These are phyloP conservation scores for Nothophaeocryptopus gaeumannii DNA, from an alignment of 2,329 filamentous ascomycete genomes.

Conservation along the genomic window DNA sequence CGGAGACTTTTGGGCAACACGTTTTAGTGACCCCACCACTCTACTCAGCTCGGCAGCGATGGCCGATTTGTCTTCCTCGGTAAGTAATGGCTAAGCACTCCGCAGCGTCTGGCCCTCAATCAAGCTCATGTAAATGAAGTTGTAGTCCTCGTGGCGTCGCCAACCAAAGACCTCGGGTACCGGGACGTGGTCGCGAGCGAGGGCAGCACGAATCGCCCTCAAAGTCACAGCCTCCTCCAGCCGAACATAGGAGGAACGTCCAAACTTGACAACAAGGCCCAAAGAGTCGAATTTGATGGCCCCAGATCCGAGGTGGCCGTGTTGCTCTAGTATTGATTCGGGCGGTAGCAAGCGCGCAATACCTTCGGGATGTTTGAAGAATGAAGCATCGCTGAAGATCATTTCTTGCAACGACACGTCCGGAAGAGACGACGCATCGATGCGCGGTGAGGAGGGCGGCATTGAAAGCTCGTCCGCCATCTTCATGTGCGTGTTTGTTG, in stretches of 20 bases:
- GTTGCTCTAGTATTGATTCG: no score
- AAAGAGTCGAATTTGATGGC: not conserved
- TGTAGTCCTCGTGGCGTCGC: not conserved
- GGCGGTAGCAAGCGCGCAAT: no score
- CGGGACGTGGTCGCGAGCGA: not conserved
- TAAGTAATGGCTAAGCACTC: not conserved
- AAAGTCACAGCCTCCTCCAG: constrained; percentile 6
- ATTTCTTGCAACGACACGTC: no score
- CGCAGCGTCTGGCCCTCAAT: constrained; percentile 2
- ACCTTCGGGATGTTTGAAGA: no score
- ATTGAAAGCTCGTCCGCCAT: no score
- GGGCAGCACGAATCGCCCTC: constrained; percentile 1
- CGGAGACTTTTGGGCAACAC: not conserved
- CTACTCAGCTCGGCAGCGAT: not conserved
- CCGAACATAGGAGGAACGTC: not conserved
- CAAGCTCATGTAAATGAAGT: constrained; percentile 9
- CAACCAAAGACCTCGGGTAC: constrained; percentile 9
- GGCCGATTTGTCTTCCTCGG: not conserved
- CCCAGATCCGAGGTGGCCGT: not conserved
- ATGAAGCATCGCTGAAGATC: no score
- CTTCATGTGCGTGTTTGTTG: no score
- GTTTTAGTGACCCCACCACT: not conserved
- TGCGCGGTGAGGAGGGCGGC: no score
- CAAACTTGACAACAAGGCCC: constrained; percentile 8
- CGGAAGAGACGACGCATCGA: no score